Evolutionary conservation across 371 early-diverging fungal species (phyloP).

Genomic region (Circinella umbellata): DNA sequence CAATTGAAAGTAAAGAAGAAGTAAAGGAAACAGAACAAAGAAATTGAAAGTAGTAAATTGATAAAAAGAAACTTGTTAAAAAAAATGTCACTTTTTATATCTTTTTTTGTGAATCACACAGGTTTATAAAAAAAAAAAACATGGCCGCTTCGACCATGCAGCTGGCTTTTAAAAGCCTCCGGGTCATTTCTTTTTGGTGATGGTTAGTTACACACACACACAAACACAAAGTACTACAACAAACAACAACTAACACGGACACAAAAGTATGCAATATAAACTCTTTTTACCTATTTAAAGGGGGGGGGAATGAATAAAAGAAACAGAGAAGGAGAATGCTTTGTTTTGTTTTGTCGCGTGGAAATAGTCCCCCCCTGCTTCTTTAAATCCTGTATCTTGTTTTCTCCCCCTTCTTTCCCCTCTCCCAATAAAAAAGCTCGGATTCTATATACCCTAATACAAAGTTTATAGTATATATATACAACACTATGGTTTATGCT

Average conservation of each 20-base stretch:
- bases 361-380: not conserved
- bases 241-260: not conserved
- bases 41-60: not conserved
- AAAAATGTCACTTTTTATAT: not conserved
- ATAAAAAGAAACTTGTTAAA: not conserved
- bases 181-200: not conserved
- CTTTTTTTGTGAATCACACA: too few species aligned
- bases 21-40: not conserved
- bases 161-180: not conserved
- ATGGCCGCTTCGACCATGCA: conserved; percentile 4
- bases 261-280: not conserved
- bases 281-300: not conserved
- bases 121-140: not conserved
- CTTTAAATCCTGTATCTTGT: too few species aligned
- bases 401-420: not conserved
- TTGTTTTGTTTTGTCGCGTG: conserved; percentile 7
- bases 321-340: not conserved
- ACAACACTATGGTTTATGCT: too few species aligned
- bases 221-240: not conserved
- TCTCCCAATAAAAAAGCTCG: not conserved
- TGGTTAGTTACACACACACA: not conserved
- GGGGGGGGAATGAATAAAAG: not conserved
- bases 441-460: too few species aligned
- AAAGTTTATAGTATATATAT: too few species aligned
- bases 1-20: not conserved